phyloP scores from a whole-genome alignment of 805 yeast genomes.

The Wickerhamiella kazuoi region DNA sequence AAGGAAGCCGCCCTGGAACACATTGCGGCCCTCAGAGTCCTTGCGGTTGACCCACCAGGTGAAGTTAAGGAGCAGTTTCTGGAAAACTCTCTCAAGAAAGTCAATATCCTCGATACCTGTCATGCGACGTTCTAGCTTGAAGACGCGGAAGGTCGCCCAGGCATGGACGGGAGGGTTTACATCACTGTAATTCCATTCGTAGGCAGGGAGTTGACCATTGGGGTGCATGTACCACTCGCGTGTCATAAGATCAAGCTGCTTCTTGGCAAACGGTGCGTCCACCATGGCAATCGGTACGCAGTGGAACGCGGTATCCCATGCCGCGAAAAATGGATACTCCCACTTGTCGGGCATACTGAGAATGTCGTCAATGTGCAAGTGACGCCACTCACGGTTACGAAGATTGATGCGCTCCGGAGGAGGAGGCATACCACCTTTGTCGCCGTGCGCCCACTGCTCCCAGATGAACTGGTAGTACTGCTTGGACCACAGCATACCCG shows the following conservation, averaged over 20 bases:
- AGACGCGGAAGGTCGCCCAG: slow-evolving; percentile 80
- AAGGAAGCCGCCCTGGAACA: slow-evolving; percentile 85
- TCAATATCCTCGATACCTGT: slow-evolving; percentile 65
- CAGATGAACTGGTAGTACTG: slow-evolving; percentile 79
- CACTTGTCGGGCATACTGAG: slow-evolving; percentile 86
- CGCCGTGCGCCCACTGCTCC: slow-evolving; percentile 76
- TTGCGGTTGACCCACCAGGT: slow-evolving; percentile 97
- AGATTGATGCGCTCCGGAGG: slow-evolving; percentile 67
- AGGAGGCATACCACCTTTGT: slow-evolving; percentile 60
- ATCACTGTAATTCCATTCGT: slow-evolving; percentile 90
- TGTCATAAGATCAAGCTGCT: slow-evolving; percentile 66
- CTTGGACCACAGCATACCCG: slow-evolving; percentile 86
- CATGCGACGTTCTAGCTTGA: slow-evolving; percentile 71
- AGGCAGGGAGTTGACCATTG: slow-evolving; percentile 93
- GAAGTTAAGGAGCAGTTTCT: slow-evolving; percentile 70
- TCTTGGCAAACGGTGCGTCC: slow-evolving; percentile 82
- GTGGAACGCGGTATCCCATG: slow-evolving; percentile 95
- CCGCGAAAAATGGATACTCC: slow-evolving; percentile 92
- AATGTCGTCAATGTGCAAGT: slow-evolving; percentile 72
- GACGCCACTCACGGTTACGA: slow-evolving; percentile 81
- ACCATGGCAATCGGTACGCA: slow-evolving; percentile 84
- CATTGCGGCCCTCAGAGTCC: slow-evolving; percentile 69
- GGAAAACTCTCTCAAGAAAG: slow-evolving; percentile 83
- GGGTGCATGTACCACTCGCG: slow-evolving; percentile 98
- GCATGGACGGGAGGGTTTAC: slow-evolving; percentile 98